These are phyloP conservation scores for Irpex sp. DNA, from an alignment of 1,284 basidiomycete genomes.

Conservation along the genomic window DNA sequence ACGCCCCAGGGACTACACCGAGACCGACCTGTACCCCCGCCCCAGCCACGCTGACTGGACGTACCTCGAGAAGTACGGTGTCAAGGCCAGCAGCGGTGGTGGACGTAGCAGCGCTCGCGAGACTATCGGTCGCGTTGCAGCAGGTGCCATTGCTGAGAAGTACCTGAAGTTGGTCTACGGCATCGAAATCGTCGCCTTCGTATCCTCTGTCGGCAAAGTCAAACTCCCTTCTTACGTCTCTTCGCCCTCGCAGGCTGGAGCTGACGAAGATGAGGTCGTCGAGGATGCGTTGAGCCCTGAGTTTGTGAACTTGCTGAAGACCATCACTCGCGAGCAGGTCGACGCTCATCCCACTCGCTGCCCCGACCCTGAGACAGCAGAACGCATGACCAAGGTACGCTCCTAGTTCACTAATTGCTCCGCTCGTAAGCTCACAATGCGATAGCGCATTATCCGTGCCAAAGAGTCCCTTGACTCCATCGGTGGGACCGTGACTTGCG, in stretches of 20 bases:
- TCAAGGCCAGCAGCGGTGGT: constrained; percentile 97
- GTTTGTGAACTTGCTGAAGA: constrained; percentile 78
- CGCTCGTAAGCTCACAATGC: constrained; percentile 7
- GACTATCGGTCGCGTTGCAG: constrained; percentile 96
- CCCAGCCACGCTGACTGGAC: constrained; percentile 99
- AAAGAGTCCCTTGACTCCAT: constrained; percentile 93
- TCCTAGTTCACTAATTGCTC: background rate
- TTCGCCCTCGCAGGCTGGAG: constrained; percentile 36
- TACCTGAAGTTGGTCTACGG: constrained; percentile 89
- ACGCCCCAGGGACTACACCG: constrained; percentile 96
- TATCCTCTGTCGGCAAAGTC: constrained; percentile 93
- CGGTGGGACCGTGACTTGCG: constrained; percentile 95
- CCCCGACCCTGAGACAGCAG: constrained; percentile 85
- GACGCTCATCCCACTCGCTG: constrained; percentile 90
- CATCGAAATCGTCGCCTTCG: constrained; percentile 96
- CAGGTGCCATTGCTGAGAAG: constrained; percentile 96
- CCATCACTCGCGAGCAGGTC: constrained; percentile 83
- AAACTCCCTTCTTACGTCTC: constrained; percentile 61
- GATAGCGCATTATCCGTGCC: constrained; percentile 87
- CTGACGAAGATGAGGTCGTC: constrained; percentile 65
- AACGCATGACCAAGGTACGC: constrained; percentile 82
- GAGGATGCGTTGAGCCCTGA: constrained; percentile 83
- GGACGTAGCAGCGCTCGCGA: constrained; percentile 94
- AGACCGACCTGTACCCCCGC: constrained; percentile 96
- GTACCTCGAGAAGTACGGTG: constrained; percentile 95